Percentiles rank a stretch among this genome's conserved stretches.
These are phyloP conservation scores for Candida schatavii DNA, from an alignment of 805 yeast genomes.

Conservation along the genomic window DNA sequence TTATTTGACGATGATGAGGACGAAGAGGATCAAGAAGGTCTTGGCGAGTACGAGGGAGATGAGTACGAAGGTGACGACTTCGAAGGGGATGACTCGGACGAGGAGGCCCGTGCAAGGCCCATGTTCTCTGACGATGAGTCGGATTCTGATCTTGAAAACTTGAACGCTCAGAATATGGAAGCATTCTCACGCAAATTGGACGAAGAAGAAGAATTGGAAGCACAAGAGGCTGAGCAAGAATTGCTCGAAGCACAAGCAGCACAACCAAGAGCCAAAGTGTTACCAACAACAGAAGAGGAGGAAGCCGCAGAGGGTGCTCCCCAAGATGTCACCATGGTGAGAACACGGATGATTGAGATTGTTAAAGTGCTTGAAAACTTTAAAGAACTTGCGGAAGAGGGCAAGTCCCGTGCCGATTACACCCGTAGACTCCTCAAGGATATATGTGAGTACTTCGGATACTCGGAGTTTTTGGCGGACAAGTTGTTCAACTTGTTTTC, in stretches of 20 bases:
- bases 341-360: slow-evolving; percentile 94
- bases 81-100: slow-evolving; percentile 54
- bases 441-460: slow-evolving; percentile 91
- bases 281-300: slow-evolving; percentile 68
- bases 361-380: slow-evolving; percentile 92
- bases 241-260: slow-evolving; percentile 53
- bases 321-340: slow-evolving; percentile 73
- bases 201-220: slow-evolving; percentile 48
- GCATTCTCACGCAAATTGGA: slow-evolving; percentile 68
- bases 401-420: slow-evolving; percentile 82
- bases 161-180: slow-evolving; percentile 83
- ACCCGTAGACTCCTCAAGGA: slow-evolving; percentile 75
- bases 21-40: slow-evolving; percentile 38
- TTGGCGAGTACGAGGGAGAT: slow-evolving; percentile 32
- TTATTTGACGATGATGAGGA: slow-evolving; percentile 75
- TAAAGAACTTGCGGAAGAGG: slow-evolving; percentile 77
- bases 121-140: slow-evolving; percentile 77
- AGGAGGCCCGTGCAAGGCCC: slow-evolving; percentile 58
- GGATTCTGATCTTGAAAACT: slow-evolving; percentile 52
- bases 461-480: slow-evolving; percentile 87
- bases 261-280: slow-evolving; percentile 73
- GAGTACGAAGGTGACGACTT: slow-evolving; percentile 35
- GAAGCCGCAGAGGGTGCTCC: slow-evolving; percentile 46
- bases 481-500: slow-evolving; percentile 87
- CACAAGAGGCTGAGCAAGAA: slow-evolving; percentile 50